Evolutionary conservation across 75 land plant genomes (phyloP).

Genomic region (Isoetes taiwanensis): DNA sequence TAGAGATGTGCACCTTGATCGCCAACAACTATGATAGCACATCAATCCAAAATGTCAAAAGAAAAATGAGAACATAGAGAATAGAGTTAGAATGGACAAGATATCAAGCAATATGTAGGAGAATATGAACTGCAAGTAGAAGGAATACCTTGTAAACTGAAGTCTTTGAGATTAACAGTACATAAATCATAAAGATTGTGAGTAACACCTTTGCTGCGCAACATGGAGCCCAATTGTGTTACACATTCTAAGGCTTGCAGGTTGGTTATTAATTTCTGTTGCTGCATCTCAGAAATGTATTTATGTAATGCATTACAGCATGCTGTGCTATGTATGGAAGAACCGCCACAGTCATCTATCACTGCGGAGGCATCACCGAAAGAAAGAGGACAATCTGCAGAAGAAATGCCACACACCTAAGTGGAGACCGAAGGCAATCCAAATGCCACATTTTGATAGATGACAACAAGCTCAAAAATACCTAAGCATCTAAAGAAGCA

Average conservation of each 20-base stretch:
- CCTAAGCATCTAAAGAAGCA: not conserved
- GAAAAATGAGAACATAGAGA: not conserved
- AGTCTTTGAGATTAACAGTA: slow-evolving; percentile 85
- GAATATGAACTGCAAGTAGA: not conserved
- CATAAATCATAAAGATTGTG: slow-evolving; percentile 74
- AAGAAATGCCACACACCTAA: too few relatives aligned
- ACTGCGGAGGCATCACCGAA: slow-evolving; percentile 66
- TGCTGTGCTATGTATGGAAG: slow-evolving; percentile 46
- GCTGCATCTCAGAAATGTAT: slow-evolving; percentile 66
- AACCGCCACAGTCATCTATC: slow-evolving; percentile 47
- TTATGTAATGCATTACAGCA: slow-evolving; percentile 78
- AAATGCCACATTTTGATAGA: too few relatives aligned
- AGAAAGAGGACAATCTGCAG: slow-evolving; percentile 79
- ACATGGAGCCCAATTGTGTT: slow-evolving; percentile 68
- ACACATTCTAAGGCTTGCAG: slow-evolving; percentile 87
- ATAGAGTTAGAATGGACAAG: not conserved
- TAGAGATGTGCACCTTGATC: slow-evolving; percentile 12
- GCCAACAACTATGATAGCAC: not conserved
- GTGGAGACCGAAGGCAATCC: too few relatives aligned
- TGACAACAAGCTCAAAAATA: too few relatives aligned
- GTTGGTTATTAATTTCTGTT: slow-evolving; percentile 92
- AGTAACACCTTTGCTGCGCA: slow-evolving; percentile 71
- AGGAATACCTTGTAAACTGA: slow-evolving; percentile 81
- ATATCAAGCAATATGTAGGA: not conserved
- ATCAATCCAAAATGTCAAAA: not conserved